A percentile compares a stretch with the other conserved stretches of the same genome.
phyloP scores from a whole-genome alignment of 129 eudicot genomes.

The Centaurea solstitialis region DNA sequence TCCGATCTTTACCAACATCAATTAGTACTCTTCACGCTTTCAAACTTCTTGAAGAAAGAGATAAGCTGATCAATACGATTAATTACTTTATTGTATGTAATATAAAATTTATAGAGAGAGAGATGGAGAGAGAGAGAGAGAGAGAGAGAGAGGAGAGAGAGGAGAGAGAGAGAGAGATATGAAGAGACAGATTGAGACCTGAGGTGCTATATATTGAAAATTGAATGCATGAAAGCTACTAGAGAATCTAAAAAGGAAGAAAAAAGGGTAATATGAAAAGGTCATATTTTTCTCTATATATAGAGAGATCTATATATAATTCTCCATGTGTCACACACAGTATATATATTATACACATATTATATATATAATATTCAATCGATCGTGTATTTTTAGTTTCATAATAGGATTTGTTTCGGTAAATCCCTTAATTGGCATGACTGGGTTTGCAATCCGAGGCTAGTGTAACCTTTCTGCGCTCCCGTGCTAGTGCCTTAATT shows the following conservation, averaged over 20 bases:
- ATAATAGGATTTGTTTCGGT: no score
- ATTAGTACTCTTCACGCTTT: conserved; percentile 14
- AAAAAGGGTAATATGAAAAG: background rate
- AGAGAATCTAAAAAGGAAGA: conserved; percentile 27
- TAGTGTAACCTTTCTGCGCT: no score
- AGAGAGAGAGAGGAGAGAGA: background rate
- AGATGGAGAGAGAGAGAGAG: background rate
- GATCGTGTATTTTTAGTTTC: no score
- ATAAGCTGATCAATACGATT: background rate
- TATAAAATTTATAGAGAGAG: no score
- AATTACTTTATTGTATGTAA: no score
- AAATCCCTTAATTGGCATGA: no score
- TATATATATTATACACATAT: background rate
- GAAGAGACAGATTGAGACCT: background rate
- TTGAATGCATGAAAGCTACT: conserved; percentile 44
- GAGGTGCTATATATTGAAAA: background rate
- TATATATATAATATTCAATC: no score
- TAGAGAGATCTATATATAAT: background rate
- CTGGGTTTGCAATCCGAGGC: no score
- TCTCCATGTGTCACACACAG: background rate
- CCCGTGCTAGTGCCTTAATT: no score
- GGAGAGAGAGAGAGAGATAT: background rate
- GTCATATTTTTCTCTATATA: background rate
- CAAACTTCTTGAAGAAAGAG: background rate
- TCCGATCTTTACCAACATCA: conserved; percentile 30